A percentile compares a stretch with the other conserved stretches of the same genome.
Evolutionary conservation across 352 stramenopile genomes (phyloP).

Genomic region (Elongisporangium anandrum): DNA sequence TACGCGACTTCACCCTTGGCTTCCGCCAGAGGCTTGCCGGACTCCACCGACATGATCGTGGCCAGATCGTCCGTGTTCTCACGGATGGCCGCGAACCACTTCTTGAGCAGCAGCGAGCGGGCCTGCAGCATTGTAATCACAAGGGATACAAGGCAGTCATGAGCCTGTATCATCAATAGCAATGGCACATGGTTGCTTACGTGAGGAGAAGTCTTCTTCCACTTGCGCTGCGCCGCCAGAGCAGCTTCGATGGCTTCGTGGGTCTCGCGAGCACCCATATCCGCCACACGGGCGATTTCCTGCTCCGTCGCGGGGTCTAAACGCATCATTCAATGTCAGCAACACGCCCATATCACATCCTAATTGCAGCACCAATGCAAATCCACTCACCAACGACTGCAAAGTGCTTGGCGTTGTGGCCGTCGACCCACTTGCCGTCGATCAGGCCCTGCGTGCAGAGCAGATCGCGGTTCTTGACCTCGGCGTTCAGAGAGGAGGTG

Average conservation of each 20-base stretch:
- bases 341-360: not conserved
- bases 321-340: not conserved
- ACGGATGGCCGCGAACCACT: slow-evolving; percentile 73
- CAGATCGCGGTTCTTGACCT: slow-evolving; percentile 58
- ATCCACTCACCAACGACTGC: slow-evolving; percentile 42
- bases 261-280: slow-evolving; percentile 66
- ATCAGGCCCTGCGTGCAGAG: slow-evolving; percentile 78
- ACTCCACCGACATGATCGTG: slow-evolving; percentile 95
- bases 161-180: not conserved
- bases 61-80: slow-evolving; percentile 76
- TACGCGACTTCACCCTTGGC: slow-evolving; percentile 94
- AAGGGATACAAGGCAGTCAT: no score
- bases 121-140: slow-evolving; percentile 11
- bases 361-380: slow-evolving; percentile 1
- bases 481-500: slow-evolving; percentile 39
- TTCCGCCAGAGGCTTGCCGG: slow-evolving; percentile 95
- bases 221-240: slow-evolving; percentile 53
- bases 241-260: slow-evolving; percentile 70
- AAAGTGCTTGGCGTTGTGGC: slow-evolving; percentile 48
- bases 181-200: slow-evolving; percentile 14
- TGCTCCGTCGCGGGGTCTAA: slow-evolving; percentile 73
- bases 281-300: slow-evolving; percentile 63
- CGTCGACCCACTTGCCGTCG: slow-evolving; percentile 72
- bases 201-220: slow-evolving; percentile 63
- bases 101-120: slow-evolving; percentile 70